Conservation (phyloP, 768 basidiomycete genomes). For the Amanita inopinata region DNA sequence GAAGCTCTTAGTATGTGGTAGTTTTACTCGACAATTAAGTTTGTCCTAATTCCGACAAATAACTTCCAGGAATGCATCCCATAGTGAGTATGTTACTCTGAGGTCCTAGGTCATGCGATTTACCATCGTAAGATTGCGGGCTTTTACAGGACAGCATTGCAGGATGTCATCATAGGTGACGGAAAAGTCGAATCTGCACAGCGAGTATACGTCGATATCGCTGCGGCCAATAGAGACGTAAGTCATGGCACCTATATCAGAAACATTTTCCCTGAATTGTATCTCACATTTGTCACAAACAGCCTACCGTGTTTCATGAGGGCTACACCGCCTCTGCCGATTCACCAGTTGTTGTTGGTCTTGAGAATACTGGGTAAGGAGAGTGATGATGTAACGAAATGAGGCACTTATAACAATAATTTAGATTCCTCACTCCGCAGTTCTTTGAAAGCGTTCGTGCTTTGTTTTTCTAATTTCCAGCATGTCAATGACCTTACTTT, state of each 20-base stretch:
- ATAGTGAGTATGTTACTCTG: slow-evolving; percentile 16
- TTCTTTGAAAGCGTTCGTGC: slow-evolving; percentile 6
- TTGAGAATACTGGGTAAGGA: slow-evolving; percentile 21
- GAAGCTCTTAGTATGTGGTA: slow-evolving; percentile 35
- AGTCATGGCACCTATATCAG: no score
- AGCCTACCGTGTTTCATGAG: slow-evolving; percentile 19
- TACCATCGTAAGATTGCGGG: slow-evolving; percentile 23
- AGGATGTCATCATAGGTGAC: slow-evolving; percentile 18
- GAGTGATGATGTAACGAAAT: background rate
- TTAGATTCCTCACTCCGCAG: slow-evolving; percentile 9
- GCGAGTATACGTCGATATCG: slow-evolving; percentile 26
- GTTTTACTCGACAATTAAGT: no score
- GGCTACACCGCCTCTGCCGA: slow-evolving; percentile 13
- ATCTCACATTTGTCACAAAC: slow-evolving; percentile 3
- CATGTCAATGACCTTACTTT: background rate
- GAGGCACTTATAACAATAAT: background rate
- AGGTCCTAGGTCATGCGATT: background rate
- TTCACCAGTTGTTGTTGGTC: slow-evolving; percentile 22
- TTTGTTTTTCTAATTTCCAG: background rate
- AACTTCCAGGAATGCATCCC: slow-evolving; percentile 21
- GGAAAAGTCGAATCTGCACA: slow-evolving; percentile 21
- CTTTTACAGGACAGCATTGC: slow-evolving; percentile 28
- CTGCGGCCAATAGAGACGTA: slow-evolving; percentile 32
- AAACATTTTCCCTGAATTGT: background rate
- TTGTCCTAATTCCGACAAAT: background rate